Evolutionary conservation across 306 rosid genomes (phyloP).

Genomic region (Fragaria ananassa): DNA sequence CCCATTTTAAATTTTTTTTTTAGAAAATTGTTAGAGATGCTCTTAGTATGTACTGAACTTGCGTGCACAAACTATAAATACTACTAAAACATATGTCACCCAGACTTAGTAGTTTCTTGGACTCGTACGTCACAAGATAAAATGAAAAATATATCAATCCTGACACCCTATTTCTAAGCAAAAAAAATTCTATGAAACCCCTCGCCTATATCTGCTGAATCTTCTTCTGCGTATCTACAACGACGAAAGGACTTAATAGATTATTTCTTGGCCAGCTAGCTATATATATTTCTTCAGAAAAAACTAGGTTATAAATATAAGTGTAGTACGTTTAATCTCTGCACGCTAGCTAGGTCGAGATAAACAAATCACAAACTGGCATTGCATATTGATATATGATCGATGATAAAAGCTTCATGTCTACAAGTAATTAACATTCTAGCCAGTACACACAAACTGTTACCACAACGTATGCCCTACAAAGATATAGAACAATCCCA

Average conservation of each 20-base stretch:
- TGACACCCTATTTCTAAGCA: not conserved
- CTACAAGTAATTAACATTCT: not conserved
- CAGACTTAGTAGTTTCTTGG: too few species aligned
- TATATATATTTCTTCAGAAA: not conserved
- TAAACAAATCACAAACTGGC: slow-evolving; percentile 3
- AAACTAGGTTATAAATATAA: too few species aligned
- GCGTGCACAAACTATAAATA: too few species aligned
- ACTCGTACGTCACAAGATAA: too few species aligned
- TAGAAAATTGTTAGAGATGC: too few species aligned
- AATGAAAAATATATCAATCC: too few species aligned
- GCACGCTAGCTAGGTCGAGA: too few species aligned
- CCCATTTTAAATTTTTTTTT: too few species aligned
- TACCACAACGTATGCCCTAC: not conserved
- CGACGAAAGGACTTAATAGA: not conserved
- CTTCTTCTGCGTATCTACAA: too few species aligned
- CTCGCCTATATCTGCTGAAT: not conserved
- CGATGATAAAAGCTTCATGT: not conserved
- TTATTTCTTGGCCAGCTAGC: not conserved
- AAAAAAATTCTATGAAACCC: not conserved
- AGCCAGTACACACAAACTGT: not conserved
- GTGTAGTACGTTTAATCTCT: too few species aligned
- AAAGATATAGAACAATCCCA: not conserved
- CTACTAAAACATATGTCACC: not conserved
- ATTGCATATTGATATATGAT: not conserved
- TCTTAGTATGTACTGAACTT: not conserved